phyloP scores from a whole-genome alignment of 2,329 filamentous ascomycete species.

The Calonectria multiphialidica region DNA sequence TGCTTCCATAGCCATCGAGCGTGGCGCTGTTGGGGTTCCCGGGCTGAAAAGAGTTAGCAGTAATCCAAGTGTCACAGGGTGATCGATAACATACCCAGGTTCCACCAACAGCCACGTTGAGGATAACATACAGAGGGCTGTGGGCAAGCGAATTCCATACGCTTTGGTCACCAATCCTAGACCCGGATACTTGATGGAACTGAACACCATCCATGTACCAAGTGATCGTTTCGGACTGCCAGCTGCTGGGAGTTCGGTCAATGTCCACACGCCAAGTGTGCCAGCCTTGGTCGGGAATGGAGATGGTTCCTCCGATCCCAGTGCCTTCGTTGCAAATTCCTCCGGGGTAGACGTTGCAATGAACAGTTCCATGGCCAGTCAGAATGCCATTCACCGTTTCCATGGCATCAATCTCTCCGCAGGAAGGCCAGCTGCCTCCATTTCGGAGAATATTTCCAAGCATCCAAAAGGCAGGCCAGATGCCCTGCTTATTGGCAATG shows the following conservation, averaged over 20 bases:
- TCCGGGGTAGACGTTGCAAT: slow-evolving; percentile 45
- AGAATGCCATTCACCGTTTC: slow-evolving; percentile 31
- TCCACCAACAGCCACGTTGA: slow-evolving; percentile 67
- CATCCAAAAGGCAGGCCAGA: slow-evolving; percentile 48
- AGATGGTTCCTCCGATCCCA: slow-evolving; percentile 51
- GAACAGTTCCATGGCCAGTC: slow-evolving; percentile 26
- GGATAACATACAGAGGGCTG: slow-evolving; percentile 60
- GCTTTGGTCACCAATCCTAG: slow-evolving; percentile 54
- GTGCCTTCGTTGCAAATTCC: slow-evolving; percentile 61
- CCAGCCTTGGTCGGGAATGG: slow-evolving; percentile 54
- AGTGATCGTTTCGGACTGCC: slow-evolving; percentile 58
- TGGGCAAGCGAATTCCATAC: slow-evolving; percentile 62
- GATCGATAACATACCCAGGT: slow-evolving; percentile 54
- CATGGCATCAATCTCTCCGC: slow-evolving; percentile 37
- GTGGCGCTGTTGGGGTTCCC: slow-evolving; percentile 59
- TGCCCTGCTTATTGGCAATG: slow-evolving; percentile 55
- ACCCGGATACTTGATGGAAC: slow-evolving; percentile 57
- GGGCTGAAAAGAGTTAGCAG: slow-evolving; percentile 49
- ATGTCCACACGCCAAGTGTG: slow-evolving; percentile 61
- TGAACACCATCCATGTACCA: slow-evolving; percentile 59
- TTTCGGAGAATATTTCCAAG: slow-evolving; percentile 37
- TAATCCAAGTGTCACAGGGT: fast-evolving
- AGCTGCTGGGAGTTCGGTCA: slow-evolving; percentile 58
- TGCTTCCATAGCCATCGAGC: slow-evolving; percentile 53
- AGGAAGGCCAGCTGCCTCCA: slow-evolving; percentile 37